Base-by-base conservation (phyloP, 768 basidiomycete genomes). In the Coprinopsis cinerea region DNA sequence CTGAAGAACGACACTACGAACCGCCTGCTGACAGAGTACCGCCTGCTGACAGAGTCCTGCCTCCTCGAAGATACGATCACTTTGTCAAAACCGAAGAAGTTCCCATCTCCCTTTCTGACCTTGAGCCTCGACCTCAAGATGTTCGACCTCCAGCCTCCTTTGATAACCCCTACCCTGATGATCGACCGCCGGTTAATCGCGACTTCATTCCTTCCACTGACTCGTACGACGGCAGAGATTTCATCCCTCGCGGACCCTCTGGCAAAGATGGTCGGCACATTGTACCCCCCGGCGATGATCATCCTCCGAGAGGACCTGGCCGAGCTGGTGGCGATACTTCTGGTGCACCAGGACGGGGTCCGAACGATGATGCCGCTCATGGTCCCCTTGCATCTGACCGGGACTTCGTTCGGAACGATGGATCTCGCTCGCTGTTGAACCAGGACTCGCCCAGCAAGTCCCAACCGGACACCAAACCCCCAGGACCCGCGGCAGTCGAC, bases 21-120 rank as follows among this genome's bases (percentile, higher is more conserved):
- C 42, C 40, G 13, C n/a, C 28, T 30, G 23, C 34, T 36, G 34
- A 43, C 20, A 37, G 23, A 35, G 18, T n/a, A 36, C 42, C 40
- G 13, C n/a, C 28, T 30, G 23, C 34, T 36, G 34, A 43, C 20
- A 37, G 23, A 13, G 5, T 32, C 18, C 20, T 4, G 4, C 44
- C 44, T 32, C 18, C 44, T 11, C 25, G 25, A 7, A 27, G 28
- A 32, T 26, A 28, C 34, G 30, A 40, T 43, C 26, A 36, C 1
- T 28, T 15, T 23, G 50, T 51, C 50, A 51, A 51, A 18, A 36
- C 23, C 22, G 50, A 51, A 28, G 50, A 51, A 28, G 43, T 46
- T 26, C 23, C 50, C 7, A 39, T 51, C 18, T 51, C 50, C 7
- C 50, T 51, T 20, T 44, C 50, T 28, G 50, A 51, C 25, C 15